A percentile compares a stretch with the other conserved stretches of the same genome.
These are phyloP conservation scores for Avicennia marina DNA, from an alignment of 257 asterid species.

Conservation along the genomic window DNA sequence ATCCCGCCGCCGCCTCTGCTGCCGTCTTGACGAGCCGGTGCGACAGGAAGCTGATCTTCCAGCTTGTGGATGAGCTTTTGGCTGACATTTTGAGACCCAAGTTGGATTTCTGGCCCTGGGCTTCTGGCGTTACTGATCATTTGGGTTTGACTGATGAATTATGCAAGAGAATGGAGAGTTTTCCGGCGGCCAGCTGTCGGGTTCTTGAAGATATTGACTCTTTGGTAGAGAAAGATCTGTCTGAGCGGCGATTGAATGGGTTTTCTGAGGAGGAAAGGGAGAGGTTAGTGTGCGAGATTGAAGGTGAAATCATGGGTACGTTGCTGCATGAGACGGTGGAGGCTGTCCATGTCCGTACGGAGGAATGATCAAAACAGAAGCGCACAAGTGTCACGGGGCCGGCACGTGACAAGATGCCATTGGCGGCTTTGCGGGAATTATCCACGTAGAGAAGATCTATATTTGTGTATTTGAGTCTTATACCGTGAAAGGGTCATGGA, in stretches of 20 bases:
- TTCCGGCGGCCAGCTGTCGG: conserved; percentile 52
- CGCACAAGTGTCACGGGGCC: conserved; percentile 46
- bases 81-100: conserved; percentile 37
- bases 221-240: conserved; percentile 43
- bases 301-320: conserved; percentile 50
- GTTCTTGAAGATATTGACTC: conserved; percentile 72
- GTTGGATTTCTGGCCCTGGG: conserved; percentile 21
- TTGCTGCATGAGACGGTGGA: conserved; percentile 55
- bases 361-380: conserved; percentile 11
- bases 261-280: conserved; percentile 43
- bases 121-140: neutral
- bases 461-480: too few species aligned
- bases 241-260: neutral
- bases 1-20: conserved; percentile 22
- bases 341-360: conserved; percentile 25
- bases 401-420: conserved; percentile 72
- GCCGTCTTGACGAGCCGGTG: conserved; percentile 30
- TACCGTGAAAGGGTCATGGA: too few species aligned
- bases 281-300: conserved; percentile 48
- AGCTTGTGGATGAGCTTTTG: conserved; percentile 61
- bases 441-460: too few species aligned
- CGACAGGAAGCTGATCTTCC: conserved; percentile 69
- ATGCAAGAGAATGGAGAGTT: conserved; percentile 37
- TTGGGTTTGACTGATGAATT: conserved; percentile 25
- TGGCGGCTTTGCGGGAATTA: too few species aligned